Base-by-base conservation (phyloP, 176 grass and related monocot species). In the Aegilops umbellulata region DNA sequence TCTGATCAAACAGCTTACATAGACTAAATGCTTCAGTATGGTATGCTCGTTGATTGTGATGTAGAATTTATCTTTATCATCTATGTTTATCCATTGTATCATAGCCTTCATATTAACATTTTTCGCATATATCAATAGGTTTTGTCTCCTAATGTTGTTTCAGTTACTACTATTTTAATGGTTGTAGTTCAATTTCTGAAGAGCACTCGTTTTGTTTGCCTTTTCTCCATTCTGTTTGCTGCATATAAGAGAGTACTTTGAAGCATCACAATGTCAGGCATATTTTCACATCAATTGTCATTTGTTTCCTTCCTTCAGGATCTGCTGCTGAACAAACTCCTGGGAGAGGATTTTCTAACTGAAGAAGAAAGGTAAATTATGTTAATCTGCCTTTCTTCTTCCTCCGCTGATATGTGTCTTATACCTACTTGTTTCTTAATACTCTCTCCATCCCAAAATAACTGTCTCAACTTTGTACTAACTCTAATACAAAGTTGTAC, bases 281-380 rank as follows among this genome's bases (percentile, higher is more conserved):
- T 13, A 58, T 84, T 69, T 67, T 71, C 16, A n/a, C 44, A 70
- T 77, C 73, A 65, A 27, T 36, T 87, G 34, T 39, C 31, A 32
- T 4, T 35, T 76, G 53, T 77, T 88, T 74, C 51, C 10, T 88
- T 82, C 1, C 60, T 89, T 89, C 71, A 98, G 96, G 96, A 98
- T 74, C 86, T 98, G 62, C 84, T 98, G 65, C 88, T 98, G 79
- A 95, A 95, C 86, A 98, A 95, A 76, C 93, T 98, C 89, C 86
- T 95, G 29, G 88, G 88, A 78, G 96, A 98, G 42, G 88, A 98
- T 72, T 98, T 94, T 86, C 77, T 98, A 76, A 92, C 88, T 41
- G 74, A 94, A 61, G 96, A 98, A 91, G 96, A 98, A 98, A 98
- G 96, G 96, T 98, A 77, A 86, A 82, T 19, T 68, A n/a, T 47